A percentile compares a stretch with the other conserved stretches of the same genome.
These are phyloP conservation scores for Panellus pusillus DNA, from an alignment of 768 basidiomycete species.

Conservation along the genomic window DNA sequence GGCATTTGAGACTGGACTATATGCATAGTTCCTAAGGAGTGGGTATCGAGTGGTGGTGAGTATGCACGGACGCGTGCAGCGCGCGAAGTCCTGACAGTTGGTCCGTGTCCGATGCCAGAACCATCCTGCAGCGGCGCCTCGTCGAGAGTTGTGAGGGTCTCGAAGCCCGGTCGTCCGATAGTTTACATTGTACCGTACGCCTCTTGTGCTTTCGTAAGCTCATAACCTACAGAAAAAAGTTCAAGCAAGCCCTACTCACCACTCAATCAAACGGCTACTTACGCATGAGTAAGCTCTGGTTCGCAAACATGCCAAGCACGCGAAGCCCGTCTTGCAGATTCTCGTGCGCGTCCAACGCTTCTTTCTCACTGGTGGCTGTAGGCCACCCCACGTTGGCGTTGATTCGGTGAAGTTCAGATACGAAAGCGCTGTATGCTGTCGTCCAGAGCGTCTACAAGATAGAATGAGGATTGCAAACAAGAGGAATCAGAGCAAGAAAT, in stretches of 20 bases:
- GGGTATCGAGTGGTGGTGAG: too few species aligned
- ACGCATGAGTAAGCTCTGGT: slow-evolving; percentile 47
- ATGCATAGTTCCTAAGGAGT: too few species aligned
- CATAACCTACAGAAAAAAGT: slow-evolving; percentile 29
- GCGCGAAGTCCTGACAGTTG: too few species aligned
- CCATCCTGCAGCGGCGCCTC: too few species aligned
- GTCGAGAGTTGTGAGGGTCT: too few species aligned
- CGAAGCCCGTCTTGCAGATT: slow-evolving; percentile 38
- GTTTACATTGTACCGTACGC: slow-evolving; percentile 17
- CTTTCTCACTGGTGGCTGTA: slow-evolving; percentile 33
- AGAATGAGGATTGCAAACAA: not conserved
- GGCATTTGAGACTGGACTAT: too few species aligned
- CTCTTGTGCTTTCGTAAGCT: slow-evolving; percentile 47
- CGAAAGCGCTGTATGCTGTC: slow-evolving; percentile 46
- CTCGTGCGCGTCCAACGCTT: slow-evolving; percentile 34
- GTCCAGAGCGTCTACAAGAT: slow-evolving; percentile 37
- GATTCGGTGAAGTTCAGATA: slow-evolving; percentile 45
- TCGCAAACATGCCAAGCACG: slow-evolving; percentile 42
- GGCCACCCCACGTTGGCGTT: too few species aligned
- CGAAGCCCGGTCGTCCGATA: too few species aligned
- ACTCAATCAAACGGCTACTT: slow-evolving; percentile 24
- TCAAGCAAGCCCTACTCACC: not conserved
- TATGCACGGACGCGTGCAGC: too few species aligned
- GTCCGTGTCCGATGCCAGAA: too few species aligned
- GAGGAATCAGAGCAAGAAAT: not conserved